These are phyloP conservation scores for Arabidopsis lyrata DNA, from an alignment of 441 rosid genomes.

Conservation along the genomic window DNA sequence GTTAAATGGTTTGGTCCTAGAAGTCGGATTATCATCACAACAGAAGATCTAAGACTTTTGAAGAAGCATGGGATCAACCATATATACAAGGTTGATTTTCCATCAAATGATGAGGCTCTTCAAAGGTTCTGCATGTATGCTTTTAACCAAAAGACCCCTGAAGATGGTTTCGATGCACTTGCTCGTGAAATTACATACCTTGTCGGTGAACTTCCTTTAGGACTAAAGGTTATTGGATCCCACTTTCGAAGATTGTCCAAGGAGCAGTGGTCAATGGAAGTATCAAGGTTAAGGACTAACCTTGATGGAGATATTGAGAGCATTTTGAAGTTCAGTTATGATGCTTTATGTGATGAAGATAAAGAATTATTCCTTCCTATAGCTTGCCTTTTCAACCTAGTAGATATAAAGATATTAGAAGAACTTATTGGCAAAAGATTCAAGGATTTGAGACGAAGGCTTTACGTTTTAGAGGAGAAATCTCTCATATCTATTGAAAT, in stretches of 20 bases:
- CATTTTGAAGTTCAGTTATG: neutral
- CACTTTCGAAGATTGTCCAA: neutral
- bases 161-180: neutral
- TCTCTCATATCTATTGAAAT: neutral
- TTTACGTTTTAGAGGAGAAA: neutral
- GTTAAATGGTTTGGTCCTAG: neutral
- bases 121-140: neutral
- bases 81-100: neutral
- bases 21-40: conserved; percentile 5
- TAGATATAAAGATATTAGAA: fast-evolving
- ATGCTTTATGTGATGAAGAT: neutral
- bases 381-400: neutral
- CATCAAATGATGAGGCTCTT: neutral
- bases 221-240: neutral
- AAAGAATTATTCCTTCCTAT: neutral
- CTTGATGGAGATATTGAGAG: neutral
- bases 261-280: neutral
- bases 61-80: neutral
- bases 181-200: neutral
- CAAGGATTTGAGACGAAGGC: neutral
- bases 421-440: neutral
- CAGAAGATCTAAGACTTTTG: neutral
- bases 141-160: neutral
- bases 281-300: neutral
- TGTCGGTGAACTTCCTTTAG: neutral